Evolutionary conservation across 1,139 yeast species (phyloP), one percentile per base, ranked within the genome.

Genomic region (Williopsis jadinii): DNA sequence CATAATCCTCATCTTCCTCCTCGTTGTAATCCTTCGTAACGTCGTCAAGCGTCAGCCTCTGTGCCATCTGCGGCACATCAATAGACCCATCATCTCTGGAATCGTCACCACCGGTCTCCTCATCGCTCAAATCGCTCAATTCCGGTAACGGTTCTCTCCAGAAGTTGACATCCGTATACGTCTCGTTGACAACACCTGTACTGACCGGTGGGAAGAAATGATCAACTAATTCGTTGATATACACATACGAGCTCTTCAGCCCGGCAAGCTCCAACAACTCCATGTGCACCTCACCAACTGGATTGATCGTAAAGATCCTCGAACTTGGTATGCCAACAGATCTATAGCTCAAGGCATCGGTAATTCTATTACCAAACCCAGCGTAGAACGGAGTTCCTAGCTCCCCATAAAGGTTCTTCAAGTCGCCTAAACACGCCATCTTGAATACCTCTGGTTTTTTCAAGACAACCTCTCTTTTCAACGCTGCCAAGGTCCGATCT

Each of bases 271-370:
- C 97, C 43, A 94, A 70, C 51, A 94, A 72, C 63, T 94, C 98
- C 95, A 94, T 84, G 67, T 87, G 96, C 30, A 94, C 98, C 53
- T 94, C 98, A 2, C 97, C 97, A 49, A 86, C 87, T 0, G 97
- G 92, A 55, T 94, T 92, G 52, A 94, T 94, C 5, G 99, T 94
- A 60, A 94, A 94, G 37, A 94, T 90, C 48, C 96, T 72, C 34
- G 96, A 94, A 29, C 95, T 81, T 2, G 98, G 98, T 9, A 94
- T 86, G 11, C 94, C 88, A 5, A 92, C 98, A 11, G 92, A 84
- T 53, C 98, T 71, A 61, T 94, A 94, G 44, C 97, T 86, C 42
- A 94, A 73, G 6, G 98, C 98, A 66, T 94, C 99, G 1, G 99
- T 94, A 46, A 94, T 92, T 52, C 95, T 71, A 59, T 94, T 94